Percentiles rank a stretch among this genome's conserved stretches.
These are phyloP conservation scores for Cladosporium sp. DNA, from an alignment of 2,329 filamentous ascomycete genomes.

Conservation along the genomic window DNA sequence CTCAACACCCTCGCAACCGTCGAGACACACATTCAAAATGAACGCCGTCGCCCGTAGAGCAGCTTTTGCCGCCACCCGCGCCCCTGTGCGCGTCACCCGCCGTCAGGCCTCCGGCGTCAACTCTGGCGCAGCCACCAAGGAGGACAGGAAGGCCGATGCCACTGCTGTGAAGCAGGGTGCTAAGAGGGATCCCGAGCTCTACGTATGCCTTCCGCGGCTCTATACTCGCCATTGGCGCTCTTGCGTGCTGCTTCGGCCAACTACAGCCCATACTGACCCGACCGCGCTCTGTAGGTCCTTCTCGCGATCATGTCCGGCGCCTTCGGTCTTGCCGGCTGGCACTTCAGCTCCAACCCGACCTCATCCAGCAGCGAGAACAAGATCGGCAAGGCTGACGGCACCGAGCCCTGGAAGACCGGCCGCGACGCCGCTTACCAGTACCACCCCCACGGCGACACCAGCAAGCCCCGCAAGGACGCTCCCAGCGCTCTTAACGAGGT, in stretches of 20 bases:
- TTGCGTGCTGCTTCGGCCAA: slow-evolving; percentile 36
- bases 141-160: slow-evolving; percentile 7
- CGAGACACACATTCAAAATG: slow-evolving; percentile 33
- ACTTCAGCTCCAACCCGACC: slow-evolving; percentile 83
- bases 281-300: slow-evolving; percentile 50
- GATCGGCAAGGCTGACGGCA: slow-evolving; percentile 68
- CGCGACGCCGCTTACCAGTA: slow-evolving; percentile 60
- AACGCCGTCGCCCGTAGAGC: slow-evolving; percentile 43
- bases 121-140: slow-evolving; percentile 28
- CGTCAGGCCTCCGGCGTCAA: slow-evolving; percentile 38
- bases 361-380: slow-evolving; percentile 73
- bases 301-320: slow-evolving; percentile 85
- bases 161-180: slow-evolving; percentile 41
- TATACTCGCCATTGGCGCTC: slow-evolving; percentile 8
- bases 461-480: slow-evolving; percentile 73
- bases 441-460: slow-evolving; percentile 76
- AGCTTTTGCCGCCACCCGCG: slow-evolving; percentile 43
- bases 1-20: slow-evolving; percentile 8
- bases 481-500: slow-evolving; percentile 94
- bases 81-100: slow-evolving; percentile 27
- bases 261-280: slow-evolving; percentile 3
- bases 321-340: slow-evolving; percentile 84
- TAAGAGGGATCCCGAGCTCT: slow-evolving; percentile 69
- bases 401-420: slow-evolving; percentile 87
- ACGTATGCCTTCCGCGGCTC: slow-evolving; percentile 48